These are phyloP conservation scores for Reutealis trisperma DNA, from an alignment of 345 rosid species.

Conservation along the genomic window DNA sequence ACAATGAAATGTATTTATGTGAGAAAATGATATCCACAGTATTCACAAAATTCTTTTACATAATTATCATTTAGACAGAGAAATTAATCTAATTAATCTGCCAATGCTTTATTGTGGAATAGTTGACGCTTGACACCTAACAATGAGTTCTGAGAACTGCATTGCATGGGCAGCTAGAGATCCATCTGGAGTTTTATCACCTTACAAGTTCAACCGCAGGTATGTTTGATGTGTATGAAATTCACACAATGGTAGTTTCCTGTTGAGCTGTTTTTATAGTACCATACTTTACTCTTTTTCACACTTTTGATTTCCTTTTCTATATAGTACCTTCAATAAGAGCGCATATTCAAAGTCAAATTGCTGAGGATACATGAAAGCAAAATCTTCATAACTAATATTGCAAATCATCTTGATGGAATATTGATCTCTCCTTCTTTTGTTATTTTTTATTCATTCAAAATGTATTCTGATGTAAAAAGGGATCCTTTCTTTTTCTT, in stretches of 20 bases:
- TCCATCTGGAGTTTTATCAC: conserved; percentile 22
- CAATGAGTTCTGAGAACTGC: conserved; percentile 21
- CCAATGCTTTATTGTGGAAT: neutral
- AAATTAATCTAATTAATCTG: too few relatives aligned
- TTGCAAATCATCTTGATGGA: neutral
- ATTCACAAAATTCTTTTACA: neutral
- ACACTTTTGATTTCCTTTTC: too few relatives aligned
- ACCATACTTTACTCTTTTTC: neutral
- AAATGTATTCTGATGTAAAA: too few relatives aligned
- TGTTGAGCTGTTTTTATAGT: neutral
- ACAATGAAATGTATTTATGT: neutral
- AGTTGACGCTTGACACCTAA: neutral
- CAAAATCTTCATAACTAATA: neutral
- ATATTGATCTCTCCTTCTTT: neutral
- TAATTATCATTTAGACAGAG: neutral
- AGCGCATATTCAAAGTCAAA: neutral
- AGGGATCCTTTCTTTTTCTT: too few relatives aligned
- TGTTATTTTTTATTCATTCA: too few relatives aligned
- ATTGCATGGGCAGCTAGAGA: conserved; percentile 30
- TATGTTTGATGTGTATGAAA: conserved; percentile 1
- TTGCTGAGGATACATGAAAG: neutral
- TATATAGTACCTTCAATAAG: neutral
- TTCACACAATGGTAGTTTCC: too few relatives aligned
- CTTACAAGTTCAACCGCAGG: conserved; percentile 21
- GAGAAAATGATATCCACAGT: neutral